A percentile compares a stretch with the other conserved stretches of the same genome.
phyloP scores from a whole-genome alignment of 306 rosid species.

The Echinosophora koreensis region DNA sequence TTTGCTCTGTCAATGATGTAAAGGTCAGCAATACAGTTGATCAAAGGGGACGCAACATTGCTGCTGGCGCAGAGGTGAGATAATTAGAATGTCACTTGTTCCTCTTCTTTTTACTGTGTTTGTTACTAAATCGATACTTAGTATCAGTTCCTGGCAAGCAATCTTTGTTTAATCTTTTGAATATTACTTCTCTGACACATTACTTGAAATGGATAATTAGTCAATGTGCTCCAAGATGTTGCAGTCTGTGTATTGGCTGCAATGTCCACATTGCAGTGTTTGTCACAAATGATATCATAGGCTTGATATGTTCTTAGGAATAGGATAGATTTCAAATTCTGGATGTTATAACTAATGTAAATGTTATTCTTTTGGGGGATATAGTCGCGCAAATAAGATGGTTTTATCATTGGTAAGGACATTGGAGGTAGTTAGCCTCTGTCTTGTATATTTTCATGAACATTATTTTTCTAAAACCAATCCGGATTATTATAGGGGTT shows the following conservation, averaged over 20 bases:
- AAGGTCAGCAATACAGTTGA: slow-evolving; percentile 80
- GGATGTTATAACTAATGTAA: background rate
- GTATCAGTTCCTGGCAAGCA: slow-evolving; percentile 27
- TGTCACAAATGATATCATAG: slow-evolving; percentile 9
- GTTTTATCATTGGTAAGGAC: slow-evolving; percentile 1
- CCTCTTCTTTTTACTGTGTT: slow-evolving; percentile 17
- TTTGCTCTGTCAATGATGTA: slow-evolving; percentile 96
- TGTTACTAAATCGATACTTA: slow-evolving; percentile 17
- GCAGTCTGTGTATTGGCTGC: slow-evolving; percentile 32
- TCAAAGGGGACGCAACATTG: slow-evolving; percentile 86
- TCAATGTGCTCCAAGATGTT: slow-evolving; percentile 29
- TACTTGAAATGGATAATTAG: background rate
- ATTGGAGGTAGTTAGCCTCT: slow-evolving; percentile 31
- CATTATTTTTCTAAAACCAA: slow-evolving; percentile 37
- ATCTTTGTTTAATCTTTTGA: background rate
- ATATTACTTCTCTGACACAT: background rate
- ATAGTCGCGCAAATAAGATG: background rate
- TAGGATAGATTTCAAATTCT: background rate
- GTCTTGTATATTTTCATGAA: background rate
- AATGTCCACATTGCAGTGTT: slow-evolving; percentile 10
- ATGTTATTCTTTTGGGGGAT: background rate
- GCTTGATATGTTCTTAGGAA: slow-evolving; percentile 10
- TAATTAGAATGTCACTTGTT: slow-evolving; percentile 3
- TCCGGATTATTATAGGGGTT: slow-evolving; percentile 62
- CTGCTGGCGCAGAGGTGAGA: slow-evolving; percentile 86